phyloP scores from a whole-genome alignment of 1,284 basidiomycete genomes.

The Boletellus deceptivus region DNA sequence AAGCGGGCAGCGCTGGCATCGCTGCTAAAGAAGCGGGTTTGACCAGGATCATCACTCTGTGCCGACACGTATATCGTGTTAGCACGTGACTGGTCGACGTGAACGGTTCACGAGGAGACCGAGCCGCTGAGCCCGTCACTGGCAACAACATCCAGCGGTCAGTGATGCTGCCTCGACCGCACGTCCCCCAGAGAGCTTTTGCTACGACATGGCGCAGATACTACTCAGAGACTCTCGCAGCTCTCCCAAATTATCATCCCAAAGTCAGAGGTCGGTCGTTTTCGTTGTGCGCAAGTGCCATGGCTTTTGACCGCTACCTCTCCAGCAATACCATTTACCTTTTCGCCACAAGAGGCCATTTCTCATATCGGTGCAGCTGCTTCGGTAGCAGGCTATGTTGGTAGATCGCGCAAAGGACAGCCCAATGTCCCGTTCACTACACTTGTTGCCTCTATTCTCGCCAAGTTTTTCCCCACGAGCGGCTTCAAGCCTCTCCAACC shows the following conservation, averaged over 20 bases:
- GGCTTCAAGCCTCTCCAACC: slow-evolving; percentile 31
- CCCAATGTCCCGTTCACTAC: slow-evolving; percentile 17
- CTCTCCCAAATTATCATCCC: slow-evolving; percentile 29
- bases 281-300: not conserved
- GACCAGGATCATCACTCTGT: slow-evolving; percentile 4
- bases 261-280: slow-evolving; percentile 44
- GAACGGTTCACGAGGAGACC: not conserved
- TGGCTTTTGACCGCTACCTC: slow-evolving; percentile 11
- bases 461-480: slow-evolving; percentile 29
- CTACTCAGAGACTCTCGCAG: slow-evolving; percentile 19
- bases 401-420: slow-evolving; percentile 10
- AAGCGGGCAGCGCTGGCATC: slow-evolving; percentile 32
- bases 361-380: slow-evolving; percentile 25
- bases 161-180: slow-evolving; percentile 13
- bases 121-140: no score
- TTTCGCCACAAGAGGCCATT: slow-evolving; percentile 35
- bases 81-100: slow-evolving; percentile 23
- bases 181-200: slow-evolving; percentile 2
- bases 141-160: slow-evolving; percentile 1
- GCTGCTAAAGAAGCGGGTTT: not conserved
- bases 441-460: slow-evolving; percentile 24
- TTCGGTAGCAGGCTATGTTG: slow-evolving; percentile 17
- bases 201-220: slow-evolving; percentile 5
- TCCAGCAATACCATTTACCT: slow-evolving; percentile 40
- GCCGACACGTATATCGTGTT: slow-evolving; percentile 30